Conservation (phyloP, 257 asterid genomes). For the Solanum tacnaense region DNA sequence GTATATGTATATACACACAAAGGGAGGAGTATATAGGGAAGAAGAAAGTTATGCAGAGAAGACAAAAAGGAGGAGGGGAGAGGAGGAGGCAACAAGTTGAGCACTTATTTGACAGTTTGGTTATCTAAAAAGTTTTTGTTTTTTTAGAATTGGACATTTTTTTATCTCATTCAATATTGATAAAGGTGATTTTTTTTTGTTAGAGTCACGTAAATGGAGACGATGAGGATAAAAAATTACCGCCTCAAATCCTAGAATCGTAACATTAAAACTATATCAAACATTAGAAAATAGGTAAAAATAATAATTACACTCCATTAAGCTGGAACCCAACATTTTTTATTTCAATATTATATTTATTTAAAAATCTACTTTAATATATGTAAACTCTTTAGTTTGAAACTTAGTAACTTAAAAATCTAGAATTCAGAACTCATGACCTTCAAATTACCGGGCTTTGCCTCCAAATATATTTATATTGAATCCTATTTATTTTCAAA, state of each 20-base stretch:
- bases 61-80: background rate
- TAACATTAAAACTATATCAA: background rate
- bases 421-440: background rate
- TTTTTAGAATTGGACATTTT: background rate
- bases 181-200: background rate
- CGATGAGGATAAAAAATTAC: background rate
- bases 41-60: background rate
- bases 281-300: background rate
- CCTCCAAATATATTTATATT: background rate
- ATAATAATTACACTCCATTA: background rate
- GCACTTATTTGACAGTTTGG: background rate
- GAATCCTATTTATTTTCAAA: background rate
- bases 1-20: background rate
- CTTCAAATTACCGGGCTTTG: background rate
- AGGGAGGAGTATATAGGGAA: background rate
- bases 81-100: background rate
- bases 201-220: background rate
- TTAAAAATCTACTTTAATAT: too few relatives aligned
- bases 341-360: too few relatives aligned
- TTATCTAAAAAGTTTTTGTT: background rate
- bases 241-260: too few relatives aligned
- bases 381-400: background rate
- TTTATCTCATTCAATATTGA: background rate
- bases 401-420: background rate
- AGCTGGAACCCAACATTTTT: too few relatives aligned